A percentile compares a stretch with the other conserved stretches of the same genome.
phyloP scores from a whole-genome alignment of 164 flowering plant species.

The Chimonanthus salicifolius region DNA sequence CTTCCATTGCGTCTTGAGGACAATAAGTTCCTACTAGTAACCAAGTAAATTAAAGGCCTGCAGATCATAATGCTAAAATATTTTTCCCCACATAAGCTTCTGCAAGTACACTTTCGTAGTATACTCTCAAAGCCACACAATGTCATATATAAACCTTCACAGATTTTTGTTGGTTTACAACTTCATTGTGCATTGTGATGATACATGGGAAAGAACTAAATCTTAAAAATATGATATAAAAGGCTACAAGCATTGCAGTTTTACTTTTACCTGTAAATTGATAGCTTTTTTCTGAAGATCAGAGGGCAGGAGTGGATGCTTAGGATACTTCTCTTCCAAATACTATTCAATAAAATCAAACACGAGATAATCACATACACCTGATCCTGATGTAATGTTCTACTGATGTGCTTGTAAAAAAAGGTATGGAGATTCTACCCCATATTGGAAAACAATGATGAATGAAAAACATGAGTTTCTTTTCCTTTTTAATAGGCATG shows the following conservation, averaged over 20 bases:
- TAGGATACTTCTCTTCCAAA: conserved; percentile 72
- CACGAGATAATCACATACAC: neutral
- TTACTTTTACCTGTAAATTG: conserved; percentile 58
- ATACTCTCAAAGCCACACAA: too few relatives aligned
- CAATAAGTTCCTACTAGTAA: too few relatives aligned
- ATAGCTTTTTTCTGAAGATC: conserved; percentile 68
- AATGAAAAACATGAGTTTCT: too few relatives aligned
- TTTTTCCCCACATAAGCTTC: too few relatives aligned
- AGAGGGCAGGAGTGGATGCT: conserved; percentile 65
- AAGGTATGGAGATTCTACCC: neutral
- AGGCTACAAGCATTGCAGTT: neutral
- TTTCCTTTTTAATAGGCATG: neutral
- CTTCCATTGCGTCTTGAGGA: too few relatives aligned
- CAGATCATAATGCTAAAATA: too few relatives aligned
- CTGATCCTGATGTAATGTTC: neutral
- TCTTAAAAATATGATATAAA: neutral
- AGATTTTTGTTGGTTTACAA: too few relatives aligned
- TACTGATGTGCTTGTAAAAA: neutral
- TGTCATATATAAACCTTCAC: neutral
- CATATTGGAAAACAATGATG: neutral
- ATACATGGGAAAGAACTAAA: neutral
- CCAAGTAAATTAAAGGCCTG: too few relatives aligned
- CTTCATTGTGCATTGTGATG: neutral
- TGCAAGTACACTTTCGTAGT: neutral
- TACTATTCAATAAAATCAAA: conserved; percentile 28